phyloP scores from a whole-genome alignment of 768 basidiomycete species.

The Hericium coralloides region DNA sequence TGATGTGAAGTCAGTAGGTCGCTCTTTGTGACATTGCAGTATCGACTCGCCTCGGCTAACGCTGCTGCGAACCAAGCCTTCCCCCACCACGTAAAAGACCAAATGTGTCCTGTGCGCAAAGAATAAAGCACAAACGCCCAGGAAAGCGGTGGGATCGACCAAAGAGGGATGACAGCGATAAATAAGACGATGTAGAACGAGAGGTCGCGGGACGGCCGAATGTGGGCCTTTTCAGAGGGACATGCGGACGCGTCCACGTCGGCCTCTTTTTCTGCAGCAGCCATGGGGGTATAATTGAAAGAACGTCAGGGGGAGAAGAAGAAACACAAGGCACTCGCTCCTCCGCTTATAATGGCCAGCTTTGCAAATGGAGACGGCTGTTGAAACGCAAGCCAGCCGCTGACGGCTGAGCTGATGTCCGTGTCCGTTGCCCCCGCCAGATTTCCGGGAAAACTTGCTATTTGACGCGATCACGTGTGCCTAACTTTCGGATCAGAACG shows the following conservation, averaged over 20 bases:
- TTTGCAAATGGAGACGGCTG: neutral
- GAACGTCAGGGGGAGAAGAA: neutral
- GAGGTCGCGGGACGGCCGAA: slow-evolving; percentile 28
- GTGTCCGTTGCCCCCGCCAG: neutral
- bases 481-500: neutral
- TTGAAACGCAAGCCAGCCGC: neutral
- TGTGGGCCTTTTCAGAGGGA: slow-evolving; percentile 24
- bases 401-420: neutral
- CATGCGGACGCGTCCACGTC: slow-evolving; percentile 8
- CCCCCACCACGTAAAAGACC: slow-evolving; percentile 31
- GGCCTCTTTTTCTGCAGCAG: neutral
- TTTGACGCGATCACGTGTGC: neutral
- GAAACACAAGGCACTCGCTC: neutral
- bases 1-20: neutral
- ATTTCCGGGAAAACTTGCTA: neutral
- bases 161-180: slow-evolving; percentile 50
- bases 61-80: slow-evolving; percentile 38
- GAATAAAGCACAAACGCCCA: slow-evolving; percentile 53
- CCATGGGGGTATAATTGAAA: neutral
- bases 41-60: slow-evolving; percentile 43
- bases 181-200: slow-evolving; percentile 56
- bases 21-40: neutral
- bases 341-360: neutral
- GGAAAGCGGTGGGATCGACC: slow-evolving; percentile 51
- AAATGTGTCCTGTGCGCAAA: slow-evolving; percentile 34